Evolutionary conservation across 257 asterid species (phyloP), one percentile per base, ranked within the genome.

Genomic region (Solanum sitiens): DNA sequence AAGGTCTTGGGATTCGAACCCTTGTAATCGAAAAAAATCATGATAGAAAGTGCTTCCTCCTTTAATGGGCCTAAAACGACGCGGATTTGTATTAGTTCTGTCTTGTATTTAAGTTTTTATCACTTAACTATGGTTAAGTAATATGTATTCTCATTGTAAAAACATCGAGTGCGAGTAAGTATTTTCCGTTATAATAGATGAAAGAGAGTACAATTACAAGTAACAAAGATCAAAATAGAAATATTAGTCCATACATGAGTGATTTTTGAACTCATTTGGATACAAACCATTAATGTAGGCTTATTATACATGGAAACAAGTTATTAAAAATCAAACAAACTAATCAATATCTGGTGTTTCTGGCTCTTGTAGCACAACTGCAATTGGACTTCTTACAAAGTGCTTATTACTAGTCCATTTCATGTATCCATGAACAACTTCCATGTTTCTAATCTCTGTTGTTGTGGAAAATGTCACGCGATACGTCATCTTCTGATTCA

Each of bases 381-480:
- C 88, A 75, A 91, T 70, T 14, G 90, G 88, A 83, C 85, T 91
- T 87, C 87, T 87, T 4, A 91, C 92, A 27, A 39, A 37, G 77
- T 88, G 82, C 21, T 76, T 86, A 5, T 11, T 27, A 40, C 91
- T 90, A 53, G 73, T 76, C 93, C 93, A 91, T 12, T 82, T 30
- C 44, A 91, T 35, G 35, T 85, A 87, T 21, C 93, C 91, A 85
- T 91, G 86, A 68, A 86, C 89, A 77, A 77, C 40, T 79, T 79
- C 84, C 84, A 32, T 87, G 80, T 32, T 86, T 86, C 56, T 50
- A 5, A 33, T 37, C 39, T 23, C 67, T 27, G 42, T 80, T 53
- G 75, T n/a, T 83, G 91, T 86, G 32, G 83, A 50, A 86, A 89
- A 88, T 7, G 27, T 59, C 68, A 91, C 63, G 11, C 56, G 40